Conservation (phyloP, 1,139 yeast genomes). For the Yamadazyma diospyri region DNA sequence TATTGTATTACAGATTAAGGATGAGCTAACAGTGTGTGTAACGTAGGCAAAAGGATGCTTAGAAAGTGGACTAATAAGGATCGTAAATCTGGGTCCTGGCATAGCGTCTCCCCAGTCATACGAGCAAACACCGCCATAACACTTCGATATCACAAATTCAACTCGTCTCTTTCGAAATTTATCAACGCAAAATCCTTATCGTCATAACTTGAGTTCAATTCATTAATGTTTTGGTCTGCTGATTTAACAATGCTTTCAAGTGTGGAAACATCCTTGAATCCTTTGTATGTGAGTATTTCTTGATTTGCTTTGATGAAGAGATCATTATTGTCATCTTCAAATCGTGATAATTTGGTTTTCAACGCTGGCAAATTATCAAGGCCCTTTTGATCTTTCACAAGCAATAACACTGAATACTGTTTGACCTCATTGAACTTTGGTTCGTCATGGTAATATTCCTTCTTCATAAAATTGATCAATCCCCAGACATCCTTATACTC, state of each 20-base stretch:
- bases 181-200: conserved; percentile 38
- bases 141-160: too few relatives aligned
- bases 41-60: too few relatives aligned
- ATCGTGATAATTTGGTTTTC: conserved; percentile 19
- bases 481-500: conserved; percentile 22
- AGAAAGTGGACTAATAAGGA: too few relatives aligned
- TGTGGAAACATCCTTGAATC: conserved; percentile 26
- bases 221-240: conserved; percentile 30
- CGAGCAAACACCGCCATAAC: too few relatives aligned
- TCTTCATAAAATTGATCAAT: conserved; percentile 46
- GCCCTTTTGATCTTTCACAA: conserved; percentile 22
- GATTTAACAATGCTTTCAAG: conserved; percentile 32
- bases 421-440: conserved; percentile 18
- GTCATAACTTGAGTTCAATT: conserved; percentile 26
- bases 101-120: too few relatives aligned
- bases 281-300: conserved; percentile 26
- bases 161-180: conserved; percentile 34
- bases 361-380: conserved; percentile 23
- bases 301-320: conserved; percentile 26
- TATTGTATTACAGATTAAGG: too few relatives aligned
- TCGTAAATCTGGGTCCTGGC: too few relatives aligned
- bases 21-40: too few relatives aligned
- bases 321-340: conserved; percentile 17
- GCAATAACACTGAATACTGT: conserved; percentile 26
- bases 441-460: conserved; percentile 16